These are phyloP conservation scores for Phytophthora hibernalis DNA, from an alignment of 352 stramenopile species.

Conservation along the genomic window DNA sequence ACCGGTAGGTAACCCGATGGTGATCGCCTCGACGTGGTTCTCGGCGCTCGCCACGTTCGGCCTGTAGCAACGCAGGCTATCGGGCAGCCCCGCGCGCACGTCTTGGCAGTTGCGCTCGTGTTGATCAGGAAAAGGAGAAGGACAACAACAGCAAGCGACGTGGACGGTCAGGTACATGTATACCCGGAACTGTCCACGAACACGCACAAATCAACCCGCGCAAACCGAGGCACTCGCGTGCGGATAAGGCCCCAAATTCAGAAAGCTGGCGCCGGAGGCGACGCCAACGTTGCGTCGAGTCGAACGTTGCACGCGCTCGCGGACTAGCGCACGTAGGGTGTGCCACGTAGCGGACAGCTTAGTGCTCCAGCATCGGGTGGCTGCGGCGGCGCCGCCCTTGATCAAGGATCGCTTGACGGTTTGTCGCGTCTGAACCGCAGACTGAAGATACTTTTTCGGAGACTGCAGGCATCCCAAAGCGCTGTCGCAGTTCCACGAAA, in stretches of 20 bases:
- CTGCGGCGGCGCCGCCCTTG: too few relatives aligned
- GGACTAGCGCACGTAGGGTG: constrained; percentile 9
- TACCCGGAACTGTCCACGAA: constrained; percentile 31
- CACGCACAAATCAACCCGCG: constrained; percentile 32
- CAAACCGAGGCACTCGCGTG: constrained; percentile 25
- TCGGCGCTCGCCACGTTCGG: too few relatives aligned
- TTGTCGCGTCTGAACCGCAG: neutral
- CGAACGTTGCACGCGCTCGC: constrained; percentile 12
- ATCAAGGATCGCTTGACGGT: too few relatives aligned
- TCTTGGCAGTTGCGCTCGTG: too few relatives aligned
- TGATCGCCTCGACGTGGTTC: too few relatives aligned
- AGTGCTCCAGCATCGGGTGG: constrained; percentile 3
- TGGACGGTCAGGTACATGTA: too few relatives aligned
- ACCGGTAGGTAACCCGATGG: too few relatives aligned
- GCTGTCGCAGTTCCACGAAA: constrained; percentile 18
- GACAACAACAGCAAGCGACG: too few relatives aligned
- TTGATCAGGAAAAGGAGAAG: too few relatives aligned
- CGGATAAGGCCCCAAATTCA: constrained; percentile 24
- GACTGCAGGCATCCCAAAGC: too few relatives aligned
- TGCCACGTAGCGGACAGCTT: neutral
- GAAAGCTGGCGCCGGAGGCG: constrained; percentile 14
- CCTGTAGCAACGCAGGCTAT: too few relatives aligned
- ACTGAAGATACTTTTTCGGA: neutral
- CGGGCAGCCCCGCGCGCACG: too few relatives aligned
- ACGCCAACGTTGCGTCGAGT: neutral